Evolutionary conservation across 495 filamentous ascomycete genomes (phyloP).

Genomic region (Aspergillus heteromorphus): DNA sequence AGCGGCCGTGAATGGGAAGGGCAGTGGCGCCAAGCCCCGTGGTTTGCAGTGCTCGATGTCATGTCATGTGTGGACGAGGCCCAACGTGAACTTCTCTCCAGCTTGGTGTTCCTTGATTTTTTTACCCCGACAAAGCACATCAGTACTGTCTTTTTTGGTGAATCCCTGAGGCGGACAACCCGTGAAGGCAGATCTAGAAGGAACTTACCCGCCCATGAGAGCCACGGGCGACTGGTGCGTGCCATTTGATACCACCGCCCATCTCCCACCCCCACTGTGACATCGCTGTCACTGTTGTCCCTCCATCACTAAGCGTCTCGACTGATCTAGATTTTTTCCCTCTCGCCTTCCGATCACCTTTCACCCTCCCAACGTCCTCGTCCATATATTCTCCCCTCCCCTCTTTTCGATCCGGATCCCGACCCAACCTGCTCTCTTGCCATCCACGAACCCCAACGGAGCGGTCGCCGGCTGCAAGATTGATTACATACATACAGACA

Average conservation of each 20-base stretch:
- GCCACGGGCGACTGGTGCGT: constrained; percentile 1
- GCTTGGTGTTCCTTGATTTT: not conserved
- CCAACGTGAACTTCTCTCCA: not conserved
- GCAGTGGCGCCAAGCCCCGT: constrained; percentile 12
- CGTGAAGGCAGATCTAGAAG: not conserved
- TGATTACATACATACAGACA: not conserved
- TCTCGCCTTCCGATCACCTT: not conserved
- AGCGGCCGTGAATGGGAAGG: not conserved
- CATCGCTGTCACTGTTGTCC: constrained; percentile 28
- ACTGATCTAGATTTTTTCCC: constrained; percentile 4
- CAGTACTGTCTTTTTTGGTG: not conserved
- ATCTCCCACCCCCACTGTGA: constrained; percentile 17
- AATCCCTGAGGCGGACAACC: not conserved
- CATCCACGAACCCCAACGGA: not conserved
- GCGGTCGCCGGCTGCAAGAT: not conserved
- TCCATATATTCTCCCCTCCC: not conserved
- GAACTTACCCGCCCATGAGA: not conserved
- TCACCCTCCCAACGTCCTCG: not conserved
- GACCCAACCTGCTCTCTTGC: not conserved
- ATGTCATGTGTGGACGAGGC: constrained; percentile 1
- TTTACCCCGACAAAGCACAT: not conserved
- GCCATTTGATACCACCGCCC: not conserved
- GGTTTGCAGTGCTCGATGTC: constrained; percentile 7
- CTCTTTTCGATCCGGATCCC: not conserved
- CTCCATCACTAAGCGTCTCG: constrained; percentile 13